Conservation (phyloP, 108 stramenopile genomes). For the Parietichytrium sp. region DNA sequence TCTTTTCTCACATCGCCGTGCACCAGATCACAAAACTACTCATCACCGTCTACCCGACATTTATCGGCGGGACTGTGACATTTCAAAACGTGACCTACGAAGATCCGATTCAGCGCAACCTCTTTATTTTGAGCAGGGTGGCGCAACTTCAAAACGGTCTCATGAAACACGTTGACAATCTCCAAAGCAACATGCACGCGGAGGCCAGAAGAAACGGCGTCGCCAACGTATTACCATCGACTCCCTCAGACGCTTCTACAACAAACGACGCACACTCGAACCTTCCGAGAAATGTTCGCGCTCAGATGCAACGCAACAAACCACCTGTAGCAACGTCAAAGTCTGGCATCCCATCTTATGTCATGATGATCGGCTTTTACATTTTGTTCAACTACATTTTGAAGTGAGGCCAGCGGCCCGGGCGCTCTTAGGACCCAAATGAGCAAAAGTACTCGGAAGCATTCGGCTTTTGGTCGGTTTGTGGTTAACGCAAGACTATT, state of each 20-base stretch:
- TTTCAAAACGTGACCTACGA: conserved; percentile 3
- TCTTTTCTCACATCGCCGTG: conserved; percentile 20
- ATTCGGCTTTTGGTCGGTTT: no score
- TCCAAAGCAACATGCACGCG: neutral
- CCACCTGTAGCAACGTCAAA: neutral
- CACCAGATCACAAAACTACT: conserved; percentile 24
- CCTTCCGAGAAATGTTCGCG: conserved; percentile 31
- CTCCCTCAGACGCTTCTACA: neutral
- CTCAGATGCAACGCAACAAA: neutral
- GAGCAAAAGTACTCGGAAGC: no score
- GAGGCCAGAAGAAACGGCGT: neutral
- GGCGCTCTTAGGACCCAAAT: no score
- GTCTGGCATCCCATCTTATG: neutral
- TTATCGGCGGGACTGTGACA: conserved; percentile 8
- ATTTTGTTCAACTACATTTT: neutral
- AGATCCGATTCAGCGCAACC: neutral
- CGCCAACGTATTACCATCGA: neutral
- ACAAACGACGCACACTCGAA: neutral
- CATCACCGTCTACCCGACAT: conserved; percentile 16
- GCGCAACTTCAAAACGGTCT: neutral
- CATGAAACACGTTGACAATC: neutral
- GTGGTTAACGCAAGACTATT: no score
- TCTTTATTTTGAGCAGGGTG: neutral
- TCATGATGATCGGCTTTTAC: conserved; percentile 27
- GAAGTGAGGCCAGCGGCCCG: neutral